Evolutionary conservation across 306 rosid genomes (phyloP).

Genomic region (Cucurbita maxima): DNA sequence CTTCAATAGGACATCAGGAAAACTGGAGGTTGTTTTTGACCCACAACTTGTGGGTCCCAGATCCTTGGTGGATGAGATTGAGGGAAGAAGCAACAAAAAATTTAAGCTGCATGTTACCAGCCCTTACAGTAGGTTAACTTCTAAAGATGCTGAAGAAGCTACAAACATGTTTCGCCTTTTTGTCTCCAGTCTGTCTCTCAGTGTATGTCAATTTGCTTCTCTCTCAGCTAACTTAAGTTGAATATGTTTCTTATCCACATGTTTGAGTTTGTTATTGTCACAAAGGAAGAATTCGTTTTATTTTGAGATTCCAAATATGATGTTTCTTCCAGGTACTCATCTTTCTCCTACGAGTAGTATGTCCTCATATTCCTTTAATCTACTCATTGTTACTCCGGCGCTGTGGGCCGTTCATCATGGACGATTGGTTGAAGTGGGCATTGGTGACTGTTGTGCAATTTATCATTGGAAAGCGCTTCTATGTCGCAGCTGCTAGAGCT

Average conservation of each 20-base stretch:
- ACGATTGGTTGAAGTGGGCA: conserved; percentile 94
- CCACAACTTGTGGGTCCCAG: conserved; percentile 73
- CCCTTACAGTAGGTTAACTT: conserved; percentile 71
- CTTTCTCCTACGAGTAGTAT: conserved; percentile 62
- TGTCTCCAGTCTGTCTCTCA: conserved; percentile 62
- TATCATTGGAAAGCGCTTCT: conserved; percentile 83
- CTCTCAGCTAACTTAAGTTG: not conserved
- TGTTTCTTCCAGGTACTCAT: conserved; percentile 54
- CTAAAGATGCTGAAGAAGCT: conserved; percentile 59
- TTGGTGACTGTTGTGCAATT: conserved; percentile 87
- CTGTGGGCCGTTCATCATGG: conserved; percentile 86
- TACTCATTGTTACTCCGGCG: conserved; percentile 63
- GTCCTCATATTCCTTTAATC: conserved; percentile 76
- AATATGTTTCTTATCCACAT: not conserved
- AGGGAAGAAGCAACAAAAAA: conserved; percentile 47
- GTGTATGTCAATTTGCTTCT: conserved; percentile 45
- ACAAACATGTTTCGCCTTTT: conserved; percentile 64
- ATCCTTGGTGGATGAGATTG: conserved; percentile 74
- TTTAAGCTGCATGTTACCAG: conserved; percentile 54
- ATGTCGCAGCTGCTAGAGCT: conserved; percentile 87
- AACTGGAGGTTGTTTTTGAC: conserved; percentile 64
- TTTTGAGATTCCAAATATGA: no score
- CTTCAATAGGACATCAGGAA: conserved; percentile 42
- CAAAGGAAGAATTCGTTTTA: not conserved
- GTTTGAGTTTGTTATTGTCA: not conserved